phyloP scores from a whole-genome alignment of 2,329 filamentous ascomycete species.

The Diaporthe batatas region DNA sequence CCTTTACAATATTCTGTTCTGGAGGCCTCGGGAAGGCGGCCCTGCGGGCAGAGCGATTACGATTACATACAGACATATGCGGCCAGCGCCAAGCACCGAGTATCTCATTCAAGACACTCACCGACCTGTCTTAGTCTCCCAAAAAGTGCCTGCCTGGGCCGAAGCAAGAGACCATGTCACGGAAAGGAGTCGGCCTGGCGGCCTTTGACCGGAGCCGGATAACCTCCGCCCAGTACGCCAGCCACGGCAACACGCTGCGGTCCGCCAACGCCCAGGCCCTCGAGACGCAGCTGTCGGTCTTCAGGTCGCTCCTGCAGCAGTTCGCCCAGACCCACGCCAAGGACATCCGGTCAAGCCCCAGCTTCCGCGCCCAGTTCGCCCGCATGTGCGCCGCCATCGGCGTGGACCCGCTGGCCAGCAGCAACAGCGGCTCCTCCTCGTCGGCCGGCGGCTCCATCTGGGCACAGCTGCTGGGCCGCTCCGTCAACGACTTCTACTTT shows the following conservation, averaged over 20 bases:
- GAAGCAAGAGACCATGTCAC: constrained; percentile 65
- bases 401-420: constrained; percentile 90
- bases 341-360: constrained; percentile 95
- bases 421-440: constrained; percentile 60
- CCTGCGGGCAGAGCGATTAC: neutral
- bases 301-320: constrained; percentile 93
- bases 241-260: constrained; percentile 89
- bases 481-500: constrained; percentile 98
- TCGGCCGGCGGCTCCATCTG: constrained; percentile 78
- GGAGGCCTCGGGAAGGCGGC: neutral
- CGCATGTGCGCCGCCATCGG: constrained; percentile 98
- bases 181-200: constrained; percentile 89
- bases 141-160: neutral
- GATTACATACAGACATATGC: neutral
- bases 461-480: constrained; percentile 91
- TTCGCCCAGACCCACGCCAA: constrained; percentile 95
- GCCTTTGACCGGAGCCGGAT: constrained; percentile 90
- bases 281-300: constrained; percentile 93
- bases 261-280: constrained; percentile 87
- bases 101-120: neutral
- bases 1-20: neutral
- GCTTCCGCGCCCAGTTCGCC: constrained; percentile 95
- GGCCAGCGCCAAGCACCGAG: neutral
- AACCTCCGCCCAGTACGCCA: constrained; percentile 89
- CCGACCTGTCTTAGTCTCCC: neutral